Base-by-base conservation (phyloP, 140 eudicot species). In the Senecio squalidus region DNA sequence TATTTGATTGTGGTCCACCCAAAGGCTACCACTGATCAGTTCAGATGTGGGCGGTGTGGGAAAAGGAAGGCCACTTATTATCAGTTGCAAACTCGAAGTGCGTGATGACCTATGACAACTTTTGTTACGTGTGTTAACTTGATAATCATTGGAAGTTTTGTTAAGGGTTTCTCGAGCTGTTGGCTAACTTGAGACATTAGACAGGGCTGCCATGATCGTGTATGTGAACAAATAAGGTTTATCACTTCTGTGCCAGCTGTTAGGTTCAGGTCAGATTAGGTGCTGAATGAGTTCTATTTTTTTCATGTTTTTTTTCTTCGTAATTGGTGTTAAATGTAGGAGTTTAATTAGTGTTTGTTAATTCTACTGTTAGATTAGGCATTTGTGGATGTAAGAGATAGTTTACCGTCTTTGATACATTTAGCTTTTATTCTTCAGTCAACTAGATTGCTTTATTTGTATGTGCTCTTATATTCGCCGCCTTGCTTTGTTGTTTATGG, bases 91-190 rank as follows among this genome's bases (percentile, higher is more conserved):
- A 91, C 98, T 10, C 69, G 98, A 58, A 83, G 98, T 79, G 98
- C 95, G n/a, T 17, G 98, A 90, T 77, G 98, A 46, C 96, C 98
- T n/a, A 91, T 91, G 98, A 91, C 98, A 0, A 91, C 98, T 4
- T 86, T 70, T 61, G 98, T 91, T 2, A 91, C 98, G 9, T 86
- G 98, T 60, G 94, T 86, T 3, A 81, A 83, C 80, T 91, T 55
- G 75, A 81, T 64, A 91, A 91, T 45, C 96, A 70, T 46, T 91
- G 98, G 98, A 91, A 91, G 78, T 89, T 84, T 61, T 88, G 95
- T 63, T 87, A 48, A 80, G 54, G 56, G 56, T 22, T 23, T 50
- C 51, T 34, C 25, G 7, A n/a, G 15, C 17, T 23, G 58, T 49
- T 15, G 60, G 61, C 26, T 39, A n/a, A 7, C 11, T 38, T 9